phyloP scores from a whole-genome alignment of 2,329 filamentous ascomycete species.

The Cladophialophora bantiana region DNA sequence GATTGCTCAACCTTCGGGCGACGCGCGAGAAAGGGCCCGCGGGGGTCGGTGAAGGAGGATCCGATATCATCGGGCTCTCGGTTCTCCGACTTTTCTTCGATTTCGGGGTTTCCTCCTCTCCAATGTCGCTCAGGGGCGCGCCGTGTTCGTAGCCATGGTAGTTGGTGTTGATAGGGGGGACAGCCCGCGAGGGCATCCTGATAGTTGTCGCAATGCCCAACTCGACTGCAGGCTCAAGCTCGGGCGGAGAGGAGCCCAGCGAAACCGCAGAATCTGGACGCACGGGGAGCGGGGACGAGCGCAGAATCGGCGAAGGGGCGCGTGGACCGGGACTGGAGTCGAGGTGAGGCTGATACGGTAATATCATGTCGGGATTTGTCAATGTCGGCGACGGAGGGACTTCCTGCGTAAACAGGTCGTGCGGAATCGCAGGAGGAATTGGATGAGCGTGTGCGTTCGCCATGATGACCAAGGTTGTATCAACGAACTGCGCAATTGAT shows the following conservation, averaged over 20 bases:
- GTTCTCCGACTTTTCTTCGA: slow-evolving; percentile 32
- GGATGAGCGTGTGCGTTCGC: slow-evolving; percentile 29
- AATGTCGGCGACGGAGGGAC: slow-evolving; percentile 79
- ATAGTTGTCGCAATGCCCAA: slow-evolving; percentile 36
- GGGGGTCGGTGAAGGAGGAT: slow-evolving; percentile 33
- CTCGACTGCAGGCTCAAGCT: slow-evolving; percentile 26
- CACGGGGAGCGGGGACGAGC: slow-evolving; percentile 22
- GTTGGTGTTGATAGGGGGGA: slow-evolving; percentile 31
- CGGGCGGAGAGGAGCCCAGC: slow-evolving; percentile 23
- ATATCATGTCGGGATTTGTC: slow-evolving; percentile 93
- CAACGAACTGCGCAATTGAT: background rate
- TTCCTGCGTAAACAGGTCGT: slow-evolving; percentile 34
- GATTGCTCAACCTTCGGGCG: slow-evolving; percentile 61
- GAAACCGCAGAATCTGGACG: slow-evolving; percentile 28
- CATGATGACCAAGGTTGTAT: slow-evolving; percentile 17
- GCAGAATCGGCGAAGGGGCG: slow-evolving; percentile 32
- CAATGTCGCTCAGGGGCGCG: slow-evolving; percentile 55
- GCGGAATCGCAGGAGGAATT: slow-evolving; percentile 33
- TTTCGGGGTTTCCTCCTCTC: slow-evolving; percentile 49
- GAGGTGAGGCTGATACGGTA: slow-evolving; percentile 59
- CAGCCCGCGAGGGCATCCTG: slow-evolving; percentile 30
- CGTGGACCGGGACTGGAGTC: slow-evolving; percentile 28
- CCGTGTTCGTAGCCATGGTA: slow-evolving; percentile 49
- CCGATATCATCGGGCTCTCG: slow-evolving; percentile 15
- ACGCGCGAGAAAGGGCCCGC: slow-evolving; percentile 18